Percentiles rank a stretch among this genome's conserved stretches.
phyloP scores from a whole-genome alignment of 768 basidiomycete species.

The Stropharia rugosoannulata region DNA sequence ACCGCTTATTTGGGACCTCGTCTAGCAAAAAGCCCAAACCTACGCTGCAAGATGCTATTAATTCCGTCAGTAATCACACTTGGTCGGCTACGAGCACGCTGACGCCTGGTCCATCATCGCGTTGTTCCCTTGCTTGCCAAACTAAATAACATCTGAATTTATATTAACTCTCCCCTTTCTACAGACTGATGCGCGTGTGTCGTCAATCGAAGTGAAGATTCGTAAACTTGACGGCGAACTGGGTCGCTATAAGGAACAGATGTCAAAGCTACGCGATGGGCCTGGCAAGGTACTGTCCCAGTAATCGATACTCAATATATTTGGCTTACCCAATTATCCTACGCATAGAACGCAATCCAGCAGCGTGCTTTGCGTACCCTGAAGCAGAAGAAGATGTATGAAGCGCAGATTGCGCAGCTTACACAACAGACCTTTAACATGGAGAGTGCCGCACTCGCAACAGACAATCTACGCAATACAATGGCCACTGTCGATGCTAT shows the following conservation, averaged over 20 bases:
- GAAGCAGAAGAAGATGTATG: conserved; percentile 96
- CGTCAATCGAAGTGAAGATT: conserved; percentile 93
- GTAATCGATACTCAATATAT: neutral
- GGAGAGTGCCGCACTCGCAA: conserved; percentile 92
- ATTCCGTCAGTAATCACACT: conserved; percentile 53
- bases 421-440: conserved; percentile 98
- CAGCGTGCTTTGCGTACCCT: conserved; percentile 91
- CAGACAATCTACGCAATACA: conserved; percentile 97
- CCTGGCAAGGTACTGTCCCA: conserved; percentile 80
- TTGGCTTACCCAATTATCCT: neutral
- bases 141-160: conserved; percentile 2
- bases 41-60: conserved; percentile 88
- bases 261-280: conserved; percentile 89
- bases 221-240: conserved; percentile 96
- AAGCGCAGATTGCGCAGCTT: conserved; percentile 86
- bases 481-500: conserved; percentile 99
- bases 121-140: neutral
- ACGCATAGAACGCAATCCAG: conserved; percentile 77
- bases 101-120: neutral
- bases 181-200: conserved; percentile 85
- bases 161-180: neutral
- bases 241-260: conserved; percentile 89
- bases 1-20: conserved; percentile 81
- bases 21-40: conserved; percentile 82
- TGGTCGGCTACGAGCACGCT: neutral